These are phyloP conservation scores for Exophiala viscosa DNA, from an alignment of 2,329 filamentous ascomycete species.

Conservation along the genomic window DNA sequence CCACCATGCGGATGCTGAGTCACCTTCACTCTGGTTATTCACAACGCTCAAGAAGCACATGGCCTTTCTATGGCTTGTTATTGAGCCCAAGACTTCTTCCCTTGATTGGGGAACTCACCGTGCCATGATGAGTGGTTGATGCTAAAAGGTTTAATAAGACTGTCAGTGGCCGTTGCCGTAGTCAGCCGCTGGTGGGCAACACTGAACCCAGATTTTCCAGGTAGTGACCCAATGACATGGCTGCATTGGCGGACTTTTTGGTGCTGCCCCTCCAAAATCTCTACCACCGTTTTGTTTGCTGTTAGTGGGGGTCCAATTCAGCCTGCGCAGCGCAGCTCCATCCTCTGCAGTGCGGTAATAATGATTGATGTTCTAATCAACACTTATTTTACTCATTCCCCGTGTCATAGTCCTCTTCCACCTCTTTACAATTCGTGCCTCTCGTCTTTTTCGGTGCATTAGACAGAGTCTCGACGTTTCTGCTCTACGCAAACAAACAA, in stretches of 20 bases:
- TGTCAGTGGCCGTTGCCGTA: background rate
- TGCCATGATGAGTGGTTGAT: slow-evolving; percentile 19
- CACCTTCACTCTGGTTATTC: slow-evolving; percentile 12
- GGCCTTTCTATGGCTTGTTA: slow-evolving; percentile 4
- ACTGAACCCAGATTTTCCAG: slow-evolving; percentile 10
- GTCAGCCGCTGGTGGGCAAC: slow-evolving; percentile 14
- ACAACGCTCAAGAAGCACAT: slow-evolving; percentile 13
- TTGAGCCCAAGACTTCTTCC: slow-evolving; percentile 5
- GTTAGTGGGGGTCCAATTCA: slow-evolving; percentile 12
- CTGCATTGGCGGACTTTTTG: background rate
- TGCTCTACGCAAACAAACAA: background rate
- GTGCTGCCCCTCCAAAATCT: slow-evolving; percentile 19
- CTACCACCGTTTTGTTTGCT: slow-evolving; percentile 25
- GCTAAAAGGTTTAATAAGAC: background rate
- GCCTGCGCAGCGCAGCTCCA: background rate
- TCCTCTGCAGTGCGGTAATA: slow-evolving; percentile 1
- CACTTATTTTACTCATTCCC: slow-evolving; percentile 24
- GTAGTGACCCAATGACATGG: background rate
- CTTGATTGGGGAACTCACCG: slow-evolving; percentile 16
- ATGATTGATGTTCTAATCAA: slow-evolving; percentile 2
- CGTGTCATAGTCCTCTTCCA: slow-evolving; percentile 23
- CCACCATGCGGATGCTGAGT: slow-evolving; percentile 9
- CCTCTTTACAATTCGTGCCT: slow-evolving; percentile 22
- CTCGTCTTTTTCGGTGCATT: slow-evolving; percentile 31
- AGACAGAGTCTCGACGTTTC: slow-evolving; percentile 25